phyloP scores from a whole-genome alignment of 345 rosid genomes.

The Raphanus sativus region DNA sequence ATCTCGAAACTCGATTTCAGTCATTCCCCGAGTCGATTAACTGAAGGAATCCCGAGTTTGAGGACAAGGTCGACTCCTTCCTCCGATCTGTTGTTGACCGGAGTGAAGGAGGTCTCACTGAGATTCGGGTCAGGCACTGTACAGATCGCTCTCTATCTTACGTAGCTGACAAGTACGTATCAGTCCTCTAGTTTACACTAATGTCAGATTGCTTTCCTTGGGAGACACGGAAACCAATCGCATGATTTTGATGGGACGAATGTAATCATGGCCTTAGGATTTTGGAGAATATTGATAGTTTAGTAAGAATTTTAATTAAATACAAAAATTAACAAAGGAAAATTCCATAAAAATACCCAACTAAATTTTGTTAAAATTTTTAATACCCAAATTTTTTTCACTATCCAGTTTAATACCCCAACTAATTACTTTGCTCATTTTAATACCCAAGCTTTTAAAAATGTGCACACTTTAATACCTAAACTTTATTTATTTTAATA shows the following conservation, averaged over 20 bases:
- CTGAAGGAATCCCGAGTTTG: slow-evolving; percentile 72
- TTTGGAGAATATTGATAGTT: background rate
- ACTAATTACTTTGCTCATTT: too few relatives aligned
- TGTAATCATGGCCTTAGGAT: background rate
- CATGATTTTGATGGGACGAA: background rate
- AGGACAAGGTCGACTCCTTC: slow-evolving; percentile 60
- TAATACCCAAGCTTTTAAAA: too few relatives aligned
- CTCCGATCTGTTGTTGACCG: slow-evolving; percentile 54
- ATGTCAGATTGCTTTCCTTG: background rate
- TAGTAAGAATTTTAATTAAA: background rate
- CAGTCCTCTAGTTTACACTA: background rate
- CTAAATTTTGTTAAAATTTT: too few relatives aligned
- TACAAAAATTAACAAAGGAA: too few relatives aligned
- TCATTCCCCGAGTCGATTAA: slow-evolving; percentile 46
- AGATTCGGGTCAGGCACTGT: slow-evolving; percentile 67
- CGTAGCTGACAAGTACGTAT: slow-evolving; percentile 60
- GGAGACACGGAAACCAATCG: background rate
- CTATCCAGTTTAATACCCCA: too few relatives aligned
- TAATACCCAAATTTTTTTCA: too few relatives aligned
- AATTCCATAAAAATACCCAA: too few relatives aligned
- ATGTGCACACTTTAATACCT: too few relatives aligned
- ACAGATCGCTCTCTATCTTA: slow-evolving; percentile 58
- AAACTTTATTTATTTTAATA: too few relatives aligned
- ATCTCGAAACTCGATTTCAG: slow-evolving; percentile 57
- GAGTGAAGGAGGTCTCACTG: slow-evolving; percentile 54